Base-by-base conservation (phyloP, 176 grass and related monocot genomes). In the Themeda triandra region DNA sequence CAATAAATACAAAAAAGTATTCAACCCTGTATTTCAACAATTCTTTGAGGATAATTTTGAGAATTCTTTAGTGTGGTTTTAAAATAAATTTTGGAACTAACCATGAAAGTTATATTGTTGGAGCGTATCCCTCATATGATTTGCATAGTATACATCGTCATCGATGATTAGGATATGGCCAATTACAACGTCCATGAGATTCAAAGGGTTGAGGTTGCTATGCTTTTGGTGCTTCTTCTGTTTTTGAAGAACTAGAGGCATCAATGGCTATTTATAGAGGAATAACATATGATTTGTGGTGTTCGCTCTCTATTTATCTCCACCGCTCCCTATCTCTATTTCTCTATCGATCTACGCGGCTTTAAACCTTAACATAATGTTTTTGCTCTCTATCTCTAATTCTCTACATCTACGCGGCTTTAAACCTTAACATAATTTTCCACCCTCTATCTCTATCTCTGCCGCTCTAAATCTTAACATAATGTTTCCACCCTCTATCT, bases 231-330 rank as follows among this genome's bases (percentile, higher is more conserved):
- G 8, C 17, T 63, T 41, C 2, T 15, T 25, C 42, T 41, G 8
- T 40, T 6, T 78, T 77, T 77, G 6, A 14, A 60, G 21, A 15
- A 49, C 23, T 24, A 15, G 31, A 36, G 12, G 30, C 2, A 56
- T 27, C 23, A 3, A 7, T 25, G 13, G 23, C 66, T 80, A 73
- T 79, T 86, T 86, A 86, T 77, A 78, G 6, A 63, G 13, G 13
- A 63, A 40, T 4, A 28, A 78, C 13, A 8, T 37, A 17, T 10
- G 23, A 25, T 41, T 23, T 25, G 3, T 54, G 2, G 19, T 23
- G 28, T 75, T 23, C 17, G 0, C 33, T 40, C 10, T 72, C 13
- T 46, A 21, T 75, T 11, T 42, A 10, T 59, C 69, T 15, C 5
- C 14, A 70, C 14, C 25, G 46, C 15, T 73, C 42, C 46, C 5